Base-by-base conservation (phyloP, 73 alveolate species). In the Blepharisma japonicum region DNA sequence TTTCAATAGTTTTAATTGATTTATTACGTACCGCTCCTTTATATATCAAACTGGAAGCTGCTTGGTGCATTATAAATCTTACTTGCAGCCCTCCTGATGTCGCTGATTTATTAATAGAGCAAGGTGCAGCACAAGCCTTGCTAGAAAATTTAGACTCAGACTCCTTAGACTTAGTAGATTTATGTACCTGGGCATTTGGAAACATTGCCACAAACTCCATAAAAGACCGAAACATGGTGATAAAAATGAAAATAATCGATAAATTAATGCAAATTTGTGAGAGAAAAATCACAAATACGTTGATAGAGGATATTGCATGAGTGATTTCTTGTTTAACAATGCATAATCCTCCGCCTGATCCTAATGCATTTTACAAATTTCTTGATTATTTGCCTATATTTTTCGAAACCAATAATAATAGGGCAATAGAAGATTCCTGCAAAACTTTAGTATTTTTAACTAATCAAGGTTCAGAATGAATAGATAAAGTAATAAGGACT, bases 181-280 rank as follows among this genome's bases (percentile, higher is more conserved):
- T 93, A 70, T 94, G 97, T 6, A 88, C 94, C 56, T 95, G 99
- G 99, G 91, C 97, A 7, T 82, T 97, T 7, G 99, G 98, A 47
- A 97, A 97, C 87, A 90, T 97, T 74, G 96, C 98, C 3, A 98
- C 98, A 55, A 99, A 95, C 50, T 80, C 94, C 80, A 32, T 71
- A 45, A 80, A 94, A 61, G 83, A 77, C 54, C 89, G 99, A 82
- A 96, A 93, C 72, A 54, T 84, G 18, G 83, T 97, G 68, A 83
- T 92, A 32, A 79, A 83, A 38, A 32, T 32, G 42, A 88, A 72
- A 92, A 95, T 11, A 83, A 89, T 39, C 91, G 83, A 46, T 94
- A 95, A 55, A 83, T 97, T 32, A 81, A 94, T 8, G 70, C 72
- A 11, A 85, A 93, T 14, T 68, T 97, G 56, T 80, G 66, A 20